Conservation (phyloP, 2,329 filamentous ascomycete species). For the Dactylellina haptotyla region DNA sequence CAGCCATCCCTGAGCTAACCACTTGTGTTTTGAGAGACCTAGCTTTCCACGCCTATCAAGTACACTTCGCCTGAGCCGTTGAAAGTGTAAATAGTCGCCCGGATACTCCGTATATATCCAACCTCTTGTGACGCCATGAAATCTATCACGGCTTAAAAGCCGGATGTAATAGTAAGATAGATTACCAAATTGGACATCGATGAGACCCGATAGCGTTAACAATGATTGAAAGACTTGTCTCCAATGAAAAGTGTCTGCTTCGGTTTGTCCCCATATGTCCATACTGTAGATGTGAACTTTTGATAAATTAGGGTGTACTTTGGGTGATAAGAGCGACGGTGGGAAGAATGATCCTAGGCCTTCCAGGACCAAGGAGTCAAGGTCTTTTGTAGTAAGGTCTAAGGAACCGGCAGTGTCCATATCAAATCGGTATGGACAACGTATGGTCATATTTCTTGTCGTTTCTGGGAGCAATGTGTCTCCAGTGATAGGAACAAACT, state of each 20-base stretch:
- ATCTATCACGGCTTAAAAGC: neutral
- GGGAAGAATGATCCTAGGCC: neutral
- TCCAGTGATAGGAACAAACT: too few relatives aligned
- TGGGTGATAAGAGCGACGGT: neutral
- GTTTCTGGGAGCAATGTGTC: too few relatives aligned
- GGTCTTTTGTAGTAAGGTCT: too few relatives aligned
- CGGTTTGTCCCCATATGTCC: neutral
- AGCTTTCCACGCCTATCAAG: neutral
- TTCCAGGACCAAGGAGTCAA: slow-evolving; percentile 1
- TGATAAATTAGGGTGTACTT: neutral
- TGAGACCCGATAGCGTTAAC: neutral
- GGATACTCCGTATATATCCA: neutral
- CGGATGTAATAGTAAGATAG: neutral
- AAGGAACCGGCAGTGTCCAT: too few relatives aligned
- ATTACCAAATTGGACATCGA: neutral
- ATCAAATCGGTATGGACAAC: too few relatives aligned
- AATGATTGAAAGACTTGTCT: neutral
- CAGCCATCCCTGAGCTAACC: neutral
- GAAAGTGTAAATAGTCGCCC: neutral
- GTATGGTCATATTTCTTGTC: too few relatives aligned
- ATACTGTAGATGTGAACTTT: slow-evolving; percentile 9
- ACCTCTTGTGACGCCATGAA: too few relatives aligned
- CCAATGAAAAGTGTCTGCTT: neutral
- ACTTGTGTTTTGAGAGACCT: neutral
- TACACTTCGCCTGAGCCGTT: neutral